Evolutionary conservation across 2,329 filamentous ascomycete species (phyloP), one percentile per base, ranked within the genome.

Genomic region (Colletotrichum sojae): DNA sequence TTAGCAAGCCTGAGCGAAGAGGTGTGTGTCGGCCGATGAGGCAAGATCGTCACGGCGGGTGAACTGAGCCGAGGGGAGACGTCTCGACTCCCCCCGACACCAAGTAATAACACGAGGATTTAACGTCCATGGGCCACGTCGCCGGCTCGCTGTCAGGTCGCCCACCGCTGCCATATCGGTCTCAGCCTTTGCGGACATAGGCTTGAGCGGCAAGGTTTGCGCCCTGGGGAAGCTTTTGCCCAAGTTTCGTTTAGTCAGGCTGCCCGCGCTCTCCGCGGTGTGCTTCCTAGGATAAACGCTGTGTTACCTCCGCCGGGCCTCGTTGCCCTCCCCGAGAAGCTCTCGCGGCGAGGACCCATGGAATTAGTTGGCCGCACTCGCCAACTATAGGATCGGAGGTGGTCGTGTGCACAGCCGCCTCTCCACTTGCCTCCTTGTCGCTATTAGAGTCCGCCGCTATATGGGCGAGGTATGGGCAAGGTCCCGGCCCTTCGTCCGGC

Each of bases 181-280:
- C 22, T 55, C 62, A 55, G 51, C 13, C 27, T 40, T 52, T 45
- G 55, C 62, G 31, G 20, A 25, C 51, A 60, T 52, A 66, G 49
- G 20, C 46, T 27, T 31, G 13, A 20, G 20, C 36, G 62, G 53
- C 62, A 56, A 52, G 62, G 66, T 52, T 60, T 3, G 40, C 16
- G 45, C 40, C 54, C 18, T 6, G 51, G 61, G 62, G 62, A 61
- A 69, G 62, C 52, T 67, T 69, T 69, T 69, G 62, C 67, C 67
- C 62, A 60, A 66, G 62, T 69, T 66, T 69, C 66, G 66, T 66
- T 69, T 69, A 55, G 39, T 46, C 49, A 27, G 4, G 31, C 31
- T 36, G 31, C 2, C 49, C 20, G 10, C 27, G 20, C 13, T 31
- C 61, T 1, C 36, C 31, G 43, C 53, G 22, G 46, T n/a, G 15